Base-by-base conservation (phyloP, 306 rosid species). In the Quercus robur region DNA sequence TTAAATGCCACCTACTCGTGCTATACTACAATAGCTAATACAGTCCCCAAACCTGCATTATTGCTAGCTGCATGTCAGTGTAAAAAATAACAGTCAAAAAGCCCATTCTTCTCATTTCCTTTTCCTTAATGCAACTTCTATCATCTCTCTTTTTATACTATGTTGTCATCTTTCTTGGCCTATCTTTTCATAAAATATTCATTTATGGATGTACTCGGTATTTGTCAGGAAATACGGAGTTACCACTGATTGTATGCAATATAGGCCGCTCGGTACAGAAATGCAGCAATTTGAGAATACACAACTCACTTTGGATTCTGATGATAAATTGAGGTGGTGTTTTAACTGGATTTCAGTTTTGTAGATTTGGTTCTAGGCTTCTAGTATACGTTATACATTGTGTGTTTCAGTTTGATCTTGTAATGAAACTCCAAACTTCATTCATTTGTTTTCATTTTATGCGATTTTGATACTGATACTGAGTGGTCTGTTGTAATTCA, bases 251-350 rank as follows among this genome's bases (percentile, higher is more conserved):
- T 58, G 75, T 66, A 5, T 63, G 1, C 66, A 18, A 52, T 92
- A 91, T 71, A 86, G 78, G 73, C 97, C 93, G 1, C 58, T 92
- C 1, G 92, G 85, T 15, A 85, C 76, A 18, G 94, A 91, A 55
- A 75, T 88, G 91, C 90, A 78, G 67, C 56, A 70, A 14, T 23
- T 92, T 10, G 85, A 77, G 69, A 77, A 76, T 75, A 76, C 85
- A 5, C 93, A 70, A 14, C 92, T 94, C 82, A 89, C 91, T 55
- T 71, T 94, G 92, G 97, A 91, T 63, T 87, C 92, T 72, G 97
- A 89, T 14, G 90, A 83, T 5, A 86, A 78, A 71, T 54, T 75
- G 64, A 69, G 51, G 55, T 58, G 25, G 79, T 30, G 63, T 31
- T 81, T 57, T 72, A 58, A 5, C 52, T 78, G 44, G 72, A 79